Evolutionary conservation across 1,284 basidiomycete species (phyloP).

Genomic region (Cutaneotrichosporon dermatis): DNA sequence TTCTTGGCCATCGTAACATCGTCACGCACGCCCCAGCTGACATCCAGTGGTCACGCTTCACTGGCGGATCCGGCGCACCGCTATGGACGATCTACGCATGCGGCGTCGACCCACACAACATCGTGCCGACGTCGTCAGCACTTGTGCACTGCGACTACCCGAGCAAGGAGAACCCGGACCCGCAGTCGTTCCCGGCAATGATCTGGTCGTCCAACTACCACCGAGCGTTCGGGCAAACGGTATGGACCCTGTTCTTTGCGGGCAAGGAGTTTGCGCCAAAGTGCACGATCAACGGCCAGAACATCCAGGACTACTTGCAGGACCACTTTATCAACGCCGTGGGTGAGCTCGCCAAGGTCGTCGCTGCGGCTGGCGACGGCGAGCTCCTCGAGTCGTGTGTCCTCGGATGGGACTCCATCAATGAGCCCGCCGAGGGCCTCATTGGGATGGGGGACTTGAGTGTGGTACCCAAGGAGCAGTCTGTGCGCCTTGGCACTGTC

Average conservation of each 20-base stretch:
- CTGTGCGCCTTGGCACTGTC: constrained; percentile 76
- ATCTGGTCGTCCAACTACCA: constrained; percentile 96
- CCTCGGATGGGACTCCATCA: constrained; percentile 94
- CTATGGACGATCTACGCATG: constrained; percentile 91
- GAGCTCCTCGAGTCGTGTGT: constrained; percentile 74
- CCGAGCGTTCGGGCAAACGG: constrained; percentile 76
- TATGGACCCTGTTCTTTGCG: constrained; percentile 93
- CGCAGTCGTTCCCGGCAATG: constrained; percentile 79
- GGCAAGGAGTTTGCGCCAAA: constrained; percentile 84
- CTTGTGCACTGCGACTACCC: constrained; percentile 89
- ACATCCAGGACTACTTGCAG: constrained; percentile 94
- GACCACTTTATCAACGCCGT: constrained; percentile 76
- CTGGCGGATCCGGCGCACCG: constrained; percentile 92
- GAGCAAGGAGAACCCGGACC: constrained; percentile 56
- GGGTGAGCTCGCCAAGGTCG: constrained; percentile 67
- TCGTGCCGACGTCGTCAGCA: constrained; percentile 79
- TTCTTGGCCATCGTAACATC: no score
- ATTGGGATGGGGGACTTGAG: constrained; percentile 73
- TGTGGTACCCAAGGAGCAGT: constrained; percentile 61
- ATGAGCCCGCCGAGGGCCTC: constrained; percentile 88
- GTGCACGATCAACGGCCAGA: constrained; percentile 83
- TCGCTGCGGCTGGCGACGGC: constrained; percentile 63
- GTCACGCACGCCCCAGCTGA: neutral
- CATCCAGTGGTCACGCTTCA: constrained; percentile 88
- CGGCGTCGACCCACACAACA: constrained; percentile 79